Conservation (phyloP, 306 rosid genomes). For the Spatholobus suberectus region DNA sequence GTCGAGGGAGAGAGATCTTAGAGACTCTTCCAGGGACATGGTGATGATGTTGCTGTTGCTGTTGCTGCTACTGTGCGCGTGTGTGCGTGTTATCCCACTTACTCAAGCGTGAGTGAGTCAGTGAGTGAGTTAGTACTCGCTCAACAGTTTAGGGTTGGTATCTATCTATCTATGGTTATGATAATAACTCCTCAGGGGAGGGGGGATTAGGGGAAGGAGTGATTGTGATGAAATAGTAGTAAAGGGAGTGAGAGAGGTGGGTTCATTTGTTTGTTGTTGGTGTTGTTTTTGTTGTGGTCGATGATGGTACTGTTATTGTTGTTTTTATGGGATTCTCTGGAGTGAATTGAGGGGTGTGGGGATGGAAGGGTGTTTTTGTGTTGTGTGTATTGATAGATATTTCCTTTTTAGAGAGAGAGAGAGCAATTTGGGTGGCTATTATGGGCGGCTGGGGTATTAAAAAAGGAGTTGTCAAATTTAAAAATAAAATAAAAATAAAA, state of each 20-base stretch:
- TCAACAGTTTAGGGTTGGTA: constrained; percentile 40
- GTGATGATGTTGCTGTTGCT: not conserved
- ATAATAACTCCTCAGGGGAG: not conserved
- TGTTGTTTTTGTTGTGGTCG: constrained; percentile 44
- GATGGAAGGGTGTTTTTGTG: not conserved
- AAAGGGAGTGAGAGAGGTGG: constrained; percentile 28
- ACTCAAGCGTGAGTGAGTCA: not conserved
- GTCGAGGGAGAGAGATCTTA: constrained; percentile 89
- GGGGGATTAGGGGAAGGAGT: not conserved
- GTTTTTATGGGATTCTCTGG: constrained; percentile 61
- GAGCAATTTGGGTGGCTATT: constrained; percentile 84
- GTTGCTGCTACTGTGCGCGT: not conserved
- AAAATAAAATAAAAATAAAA: not conserved
- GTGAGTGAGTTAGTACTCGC: not conserved
- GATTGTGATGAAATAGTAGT: constrained; percentile 38
- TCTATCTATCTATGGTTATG: constrained; percentile 19
- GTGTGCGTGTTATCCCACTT: no score
- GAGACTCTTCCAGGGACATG: constrained; percentile 75
- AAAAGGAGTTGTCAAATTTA: constrained; percentile 29
- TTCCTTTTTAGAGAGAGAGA: constrained; percentile 41
- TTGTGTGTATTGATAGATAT: constrained; percentile 46
- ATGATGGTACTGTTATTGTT: constrained; percentile 36
- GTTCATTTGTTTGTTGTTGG: constrained; percentile 41
- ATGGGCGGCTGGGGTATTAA: constrained; percentile 82
- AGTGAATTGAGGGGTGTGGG: not conserved